A percentile compares a stretch with the other conserved stretches of the same genome.
Evolutionary conservation across 176 grass and related monocot genomes (phyloP).

Genomic region (Phyllostachys edulis): DNA sequence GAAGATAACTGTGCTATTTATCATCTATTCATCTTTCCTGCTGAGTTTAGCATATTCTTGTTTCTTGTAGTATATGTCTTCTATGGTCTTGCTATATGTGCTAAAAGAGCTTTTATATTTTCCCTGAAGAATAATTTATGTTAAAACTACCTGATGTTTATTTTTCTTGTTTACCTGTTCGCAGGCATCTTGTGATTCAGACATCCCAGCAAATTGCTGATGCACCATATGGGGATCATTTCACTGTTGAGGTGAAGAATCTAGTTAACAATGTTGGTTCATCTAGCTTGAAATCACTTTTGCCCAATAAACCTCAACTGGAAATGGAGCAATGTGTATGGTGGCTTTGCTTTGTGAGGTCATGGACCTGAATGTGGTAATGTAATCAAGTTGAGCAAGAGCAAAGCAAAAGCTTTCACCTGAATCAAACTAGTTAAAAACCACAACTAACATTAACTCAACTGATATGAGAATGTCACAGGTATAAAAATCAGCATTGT

Average conservation of each 20-base stretch:
- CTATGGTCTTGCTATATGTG: not conserved
- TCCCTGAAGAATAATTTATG: slow-evolving; percentile 18
- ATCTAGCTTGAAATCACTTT: slow-evolving; percentile 1
- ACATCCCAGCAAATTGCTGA: slow-evolving; percentile 83
- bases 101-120: slow-evolving; percentile 18
- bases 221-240: slow-evolving; percentile 86
- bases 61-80: slow-evolving; percentile 4
- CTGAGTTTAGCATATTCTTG: not conserved
- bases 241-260: slow-evolving; percentile 79
- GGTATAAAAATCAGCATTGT: not conserved
- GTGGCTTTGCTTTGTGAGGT: slow-evolving; percentile 11
- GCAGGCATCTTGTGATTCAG: slow-evolving; percentile 65
- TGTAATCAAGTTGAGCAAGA: slow-evolving; percentile 12
- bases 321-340: not conserved
- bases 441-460: not conserved
- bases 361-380: not conserved
- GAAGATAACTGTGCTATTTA: not conserved
- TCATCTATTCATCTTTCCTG: not conserved
- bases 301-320: not conserved
- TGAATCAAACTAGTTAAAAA: slow-evolving; percentile 8
- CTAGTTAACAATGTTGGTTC: slow-evolving; percentile 23
- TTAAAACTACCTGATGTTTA: slow-evolving; percentile 20
- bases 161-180: slow-evolving; percentile 24
- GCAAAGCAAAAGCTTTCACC: not conserved
- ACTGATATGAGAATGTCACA: not conserved